phyloP scores from a whole-genome alignment of 495 filamentous ascomycete genomes.

The Penicillium atrosanguineum region DNA sequence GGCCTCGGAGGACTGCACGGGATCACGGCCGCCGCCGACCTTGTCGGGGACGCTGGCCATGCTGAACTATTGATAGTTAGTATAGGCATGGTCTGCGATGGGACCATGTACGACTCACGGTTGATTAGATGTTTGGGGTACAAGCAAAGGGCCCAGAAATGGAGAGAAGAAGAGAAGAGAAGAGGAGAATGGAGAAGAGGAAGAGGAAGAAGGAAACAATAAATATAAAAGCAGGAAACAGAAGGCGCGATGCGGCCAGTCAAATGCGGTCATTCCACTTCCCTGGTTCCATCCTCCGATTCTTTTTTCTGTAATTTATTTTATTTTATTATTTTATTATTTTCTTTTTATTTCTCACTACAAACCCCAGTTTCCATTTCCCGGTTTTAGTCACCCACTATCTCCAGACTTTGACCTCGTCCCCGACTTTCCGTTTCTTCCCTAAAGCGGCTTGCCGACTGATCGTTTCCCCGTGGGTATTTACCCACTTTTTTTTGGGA shows the following conservation, averaged over 20 bases:
- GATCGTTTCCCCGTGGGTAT: conserved; percentile 11
- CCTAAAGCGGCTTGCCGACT: conserved; percentile 25
- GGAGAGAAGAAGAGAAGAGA: conserved; percentile 4
- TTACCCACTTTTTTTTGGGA: conserved; percentile 10
- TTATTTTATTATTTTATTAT: neutral
- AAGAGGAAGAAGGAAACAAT: conserved; percentile 8
- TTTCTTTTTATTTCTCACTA: neutral
- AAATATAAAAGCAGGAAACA: conserved; percentile 2
- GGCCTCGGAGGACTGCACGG: conserved; percentile 31
- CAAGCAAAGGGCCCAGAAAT: neutral
- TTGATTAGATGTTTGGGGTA: neutral
- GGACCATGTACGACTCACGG: neutral
- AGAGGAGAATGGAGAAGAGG: conserved; percentile 15
- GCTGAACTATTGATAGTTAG: conserved; percentile 7
- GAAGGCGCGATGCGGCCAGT: neutral
- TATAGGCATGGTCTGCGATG: neutral
- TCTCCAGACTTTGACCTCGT: conserved; percentile 15
- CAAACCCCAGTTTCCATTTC: neutral
- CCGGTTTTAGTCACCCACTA: neutral
- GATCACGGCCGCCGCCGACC: conserved; percentile 23
- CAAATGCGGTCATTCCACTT: neutral
- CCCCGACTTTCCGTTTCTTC: conserved; percentile 13
- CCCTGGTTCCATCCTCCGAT: neutral
- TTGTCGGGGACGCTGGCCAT: conserved; percentile 23
- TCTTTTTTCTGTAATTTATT: neutral